These are phyloP conservation scores for Syzygium grande DNA, from an alignment of 345 rosid genomes.

Conservation along the genomic window DNA sequence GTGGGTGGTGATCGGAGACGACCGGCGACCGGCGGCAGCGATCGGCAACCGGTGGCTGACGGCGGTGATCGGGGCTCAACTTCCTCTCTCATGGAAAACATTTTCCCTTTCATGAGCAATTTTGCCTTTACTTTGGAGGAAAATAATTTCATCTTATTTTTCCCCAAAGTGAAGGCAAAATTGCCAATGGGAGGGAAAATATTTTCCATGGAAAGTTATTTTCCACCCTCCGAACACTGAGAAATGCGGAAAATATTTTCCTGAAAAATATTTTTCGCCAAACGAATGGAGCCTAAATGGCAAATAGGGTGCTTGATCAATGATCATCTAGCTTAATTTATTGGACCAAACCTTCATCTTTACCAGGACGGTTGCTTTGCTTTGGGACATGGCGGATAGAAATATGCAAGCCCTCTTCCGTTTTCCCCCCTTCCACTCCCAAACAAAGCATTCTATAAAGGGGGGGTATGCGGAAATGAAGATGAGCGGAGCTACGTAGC, in stretches of 20 bases:
- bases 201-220: no score
- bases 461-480: not conserved
- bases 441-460: not conserved
- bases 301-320: not conserved
- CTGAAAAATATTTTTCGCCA: no score
- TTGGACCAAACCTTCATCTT: not conserved
- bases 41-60: no score
- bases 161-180: no score
- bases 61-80: no score
- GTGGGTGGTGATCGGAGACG: no score
- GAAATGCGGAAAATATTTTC: no score
- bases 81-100: fast-evolving
- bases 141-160: no score
- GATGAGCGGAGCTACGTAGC: not conserved
- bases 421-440: not conserved
- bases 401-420: not conserved
- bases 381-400: not conserved
- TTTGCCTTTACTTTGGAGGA: fast-evolving
- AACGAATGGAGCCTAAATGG: not conserved
- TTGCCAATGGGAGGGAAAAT: no score
- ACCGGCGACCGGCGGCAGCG: no score
- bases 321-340: not conserved
- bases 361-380: not conserved
- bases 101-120: no score
- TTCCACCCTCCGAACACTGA: no score